Evolutionary conservation across 2,329 filamentous ascomycete species (phyloP), one percentile per base, ranked within the genome.

Genomic region (Sordariomycetes sp.): DNA sequence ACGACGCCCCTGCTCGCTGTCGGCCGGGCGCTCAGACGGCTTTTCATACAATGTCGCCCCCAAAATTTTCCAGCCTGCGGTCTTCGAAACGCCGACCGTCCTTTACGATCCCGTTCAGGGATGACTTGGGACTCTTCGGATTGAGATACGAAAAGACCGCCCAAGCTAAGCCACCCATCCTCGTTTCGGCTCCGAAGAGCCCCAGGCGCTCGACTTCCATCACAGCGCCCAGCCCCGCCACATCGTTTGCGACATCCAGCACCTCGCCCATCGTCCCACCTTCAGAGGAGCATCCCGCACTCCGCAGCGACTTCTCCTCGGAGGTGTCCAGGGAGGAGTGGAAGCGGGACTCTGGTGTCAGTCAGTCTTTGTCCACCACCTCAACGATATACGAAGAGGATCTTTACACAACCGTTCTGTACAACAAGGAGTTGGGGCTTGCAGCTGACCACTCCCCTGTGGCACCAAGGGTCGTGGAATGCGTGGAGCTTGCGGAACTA

Each of bases 141-240:
- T 64, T 85, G 57, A 77, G 79, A 59, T 85, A 85, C 70, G 82
- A 85, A 65, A 76, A 84, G 67, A 81, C 79, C 39, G 70, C 76
- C 55, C 75, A 78, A 62, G 78, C 78, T 53, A 76, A 79, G 66
- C 78, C 78, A 59, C 82, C 81, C 39, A 79, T 82, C 61, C 76
- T 54, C 62, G 62, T 63, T 57, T 48, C 45, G 42, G 55, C 48
- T 10, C 55, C 45, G 2, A 69, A 60, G 59, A 60, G 61, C 61
- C 61, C 22, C 58, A 62, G 59, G 58, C 63, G 10, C 20, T 62
- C 60, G 53, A 61, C 59, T 51, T 63, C 65, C 20, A 64, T 64
- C 50, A 66, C 48, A 12, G 24, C 51, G 8, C 52, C 60, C 15
- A 54, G 59, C 62, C 62, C 36, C 59, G 61, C 56, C 63, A 65